Evolutionary conservation across 164 flowering plant genomes (phyloP).

Genomic region (Berberis vulgaris): DNA sequence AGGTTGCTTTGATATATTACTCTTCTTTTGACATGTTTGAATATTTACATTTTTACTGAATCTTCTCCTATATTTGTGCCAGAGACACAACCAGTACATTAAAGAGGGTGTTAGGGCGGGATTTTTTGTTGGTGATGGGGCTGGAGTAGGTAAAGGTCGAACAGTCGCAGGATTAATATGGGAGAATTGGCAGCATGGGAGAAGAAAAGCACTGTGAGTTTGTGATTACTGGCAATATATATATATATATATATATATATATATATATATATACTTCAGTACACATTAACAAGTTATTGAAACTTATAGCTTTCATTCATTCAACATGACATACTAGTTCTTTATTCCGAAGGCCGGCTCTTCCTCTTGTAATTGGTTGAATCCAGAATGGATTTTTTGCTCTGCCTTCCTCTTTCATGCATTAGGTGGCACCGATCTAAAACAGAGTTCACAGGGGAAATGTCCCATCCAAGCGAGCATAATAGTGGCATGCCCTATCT

Average conservation of each 20-base stretch:
- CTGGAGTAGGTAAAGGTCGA: constrained; percentile 99
- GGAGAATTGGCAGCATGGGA: constrained; percentile 96
- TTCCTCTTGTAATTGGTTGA: too few species aligned
- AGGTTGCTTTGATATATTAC: constrained; percentile 37
- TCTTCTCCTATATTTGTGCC: constrained; percentile 14
- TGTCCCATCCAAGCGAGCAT: too few species aligned
- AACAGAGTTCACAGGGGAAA: too few species aligned
- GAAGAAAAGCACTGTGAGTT: constrained; percentile 83
- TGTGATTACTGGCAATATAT: neutral
- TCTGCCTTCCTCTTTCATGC: too few species aligned
- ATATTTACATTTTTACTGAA: neutral
- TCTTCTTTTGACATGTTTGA: neutral
- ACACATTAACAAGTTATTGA: neutral
- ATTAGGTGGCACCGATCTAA: too few species aligned
- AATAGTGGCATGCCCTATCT: too few species aligned
- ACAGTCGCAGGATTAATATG: constrained; percentile 95
- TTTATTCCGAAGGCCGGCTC: too few species aligned
- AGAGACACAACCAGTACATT: constrained; percentile 87
- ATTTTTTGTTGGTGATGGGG: constrained; percentile 97
- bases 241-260: neutral
- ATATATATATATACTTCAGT: neutral
- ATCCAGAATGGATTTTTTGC: too few species aligned
- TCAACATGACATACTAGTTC: neutral
- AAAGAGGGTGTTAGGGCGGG: constrained; percentile 77
- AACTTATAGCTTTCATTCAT: neutral